These are phyloP conservation scores for Neodidymelliopsis sp. DNA, from an alignment of 2,329 filamentous ascomycete species.

Conservation along the genomic window DNA sequence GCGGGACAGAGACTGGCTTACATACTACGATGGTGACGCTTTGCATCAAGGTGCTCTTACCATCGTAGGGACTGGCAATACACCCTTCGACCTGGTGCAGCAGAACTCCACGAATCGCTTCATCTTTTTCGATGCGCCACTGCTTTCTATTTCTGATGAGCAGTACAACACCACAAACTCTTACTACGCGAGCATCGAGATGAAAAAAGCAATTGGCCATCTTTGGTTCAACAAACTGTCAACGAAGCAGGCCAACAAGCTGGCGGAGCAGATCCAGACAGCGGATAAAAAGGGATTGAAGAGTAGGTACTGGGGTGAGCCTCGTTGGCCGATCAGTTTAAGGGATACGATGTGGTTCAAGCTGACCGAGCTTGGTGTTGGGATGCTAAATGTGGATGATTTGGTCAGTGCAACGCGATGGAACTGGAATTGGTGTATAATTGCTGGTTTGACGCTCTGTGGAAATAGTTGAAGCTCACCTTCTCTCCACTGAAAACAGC, in stretches of 20 bases:
- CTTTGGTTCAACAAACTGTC: constrained; percentile 23
- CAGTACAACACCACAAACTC: constrained; percentile 37
- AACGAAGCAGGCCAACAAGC: constrained; percentile 20
- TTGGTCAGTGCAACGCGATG: constrained; percentile 31
- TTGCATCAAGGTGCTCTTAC: constrained; percentile 67
- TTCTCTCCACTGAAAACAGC: background rate
- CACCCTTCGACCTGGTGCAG: constrained; percentile 64
- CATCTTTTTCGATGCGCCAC: constrained; percentile 72
- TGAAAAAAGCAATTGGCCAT: constrained; percentile 31
- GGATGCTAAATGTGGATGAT: constrained; percentile 37
- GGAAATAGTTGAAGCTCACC: constrained; percentile 24
- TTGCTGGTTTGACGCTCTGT: constrained; percentile 36
- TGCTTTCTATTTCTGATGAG: constrained; percentile 50
- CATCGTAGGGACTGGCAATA: constrained; percentile 72
- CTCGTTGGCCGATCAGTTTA: constrained; percentile 32
- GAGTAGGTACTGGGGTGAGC: constrained; percentile 37
- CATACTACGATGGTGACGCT: constrained; percentile 57
- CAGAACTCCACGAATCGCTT: constrained; percentile 64
- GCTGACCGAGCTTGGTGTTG: constrained; percentile 28
- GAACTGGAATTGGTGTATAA: constrained; percentile 39
- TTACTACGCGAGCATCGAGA: constrained; percentile 33
- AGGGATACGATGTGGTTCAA: constrained; percentile 32
- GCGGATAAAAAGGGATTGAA: constrained; percentile 30
- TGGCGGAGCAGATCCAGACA: constrained; percentile 31
- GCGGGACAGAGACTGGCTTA: constrained; percentile 62